Conservation (phyloP, 805 yeast genomes). For the Ogataea thermomethanolica region DNA sequence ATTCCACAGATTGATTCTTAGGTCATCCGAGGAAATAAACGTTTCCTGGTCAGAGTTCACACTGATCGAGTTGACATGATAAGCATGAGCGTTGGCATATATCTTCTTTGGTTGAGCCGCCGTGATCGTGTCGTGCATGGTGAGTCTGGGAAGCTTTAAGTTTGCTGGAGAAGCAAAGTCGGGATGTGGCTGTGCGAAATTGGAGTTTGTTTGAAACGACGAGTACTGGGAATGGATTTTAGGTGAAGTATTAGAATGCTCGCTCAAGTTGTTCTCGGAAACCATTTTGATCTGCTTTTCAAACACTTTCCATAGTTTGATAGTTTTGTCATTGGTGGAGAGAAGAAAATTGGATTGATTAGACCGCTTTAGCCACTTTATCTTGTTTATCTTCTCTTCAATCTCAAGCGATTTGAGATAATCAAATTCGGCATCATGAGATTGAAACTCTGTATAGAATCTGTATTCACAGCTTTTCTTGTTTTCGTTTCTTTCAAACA, state of each 20-base stretch:
- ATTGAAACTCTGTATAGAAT: slow-evolving; percentile 94
- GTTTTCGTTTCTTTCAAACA: slow-evolving; percentile 82
- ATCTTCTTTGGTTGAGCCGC: slow-evolving; percentile 92
- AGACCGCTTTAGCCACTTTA: slow-evolving; percentile 89
- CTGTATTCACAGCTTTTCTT: slow-evolving; percentile 87
- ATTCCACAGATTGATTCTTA: slow-evolving; percentile 95
- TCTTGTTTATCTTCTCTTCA: slow-evolving; percentile 96
- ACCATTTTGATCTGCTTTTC: slow-evolving; percentile 91
- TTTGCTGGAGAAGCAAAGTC: slow-evolving; percentile 29
- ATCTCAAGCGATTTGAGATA: slow-evolving; percentile 93
- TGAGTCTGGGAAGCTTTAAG: slow-evolving; percentile 79
- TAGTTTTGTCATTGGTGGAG: slow-evolving; percentile 96
- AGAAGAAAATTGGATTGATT: slow-evolving; percentile 88
- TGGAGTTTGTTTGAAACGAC: slow-evolving; percentile 26
- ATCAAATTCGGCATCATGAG: slow-evolving; percentile 98
- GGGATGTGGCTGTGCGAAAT: slow-evolving; percentile 19
- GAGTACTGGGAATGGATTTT: slow-evolving; percentile 24
- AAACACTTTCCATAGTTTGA: slow-evolving; percentile 93
- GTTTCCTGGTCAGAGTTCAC: slow-evolving; percentile 96
- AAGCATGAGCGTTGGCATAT: slow-evolving; percentile 95
- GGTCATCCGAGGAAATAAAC: slow-evolving; percentile 86
- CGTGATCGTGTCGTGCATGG: slow-evolving; percentile 91
- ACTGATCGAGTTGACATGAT: slow-evolving; percentile 94
- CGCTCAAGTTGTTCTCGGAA: slow-evolving; percentile 79
- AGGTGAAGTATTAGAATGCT: slow-evolving; percentile 24